Base-by-base conservation (phyloP, 2,329 filamentous ascomycete species). In the Aspergillus spinulosporus region DNA sequence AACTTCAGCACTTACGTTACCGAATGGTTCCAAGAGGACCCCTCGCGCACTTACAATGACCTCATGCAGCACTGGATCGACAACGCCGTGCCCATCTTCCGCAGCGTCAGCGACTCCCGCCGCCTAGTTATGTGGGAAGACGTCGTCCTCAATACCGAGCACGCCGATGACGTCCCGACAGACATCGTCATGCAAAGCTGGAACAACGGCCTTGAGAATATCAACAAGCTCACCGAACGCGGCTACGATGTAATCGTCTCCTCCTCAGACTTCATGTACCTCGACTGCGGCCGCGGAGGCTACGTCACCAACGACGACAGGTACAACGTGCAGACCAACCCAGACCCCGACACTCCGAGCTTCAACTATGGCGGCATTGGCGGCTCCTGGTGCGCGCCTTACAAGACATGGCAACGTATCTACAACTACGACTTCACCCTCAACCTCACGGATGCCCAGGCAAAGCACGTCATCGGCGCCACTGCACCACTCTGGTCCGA, bases 341-440 rank as follows among this genome's bases (percentile, higher is more conserved):
- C 82, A 0, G 76, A 79, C 58, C 69, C 74, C 5, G 65, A 64
- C 14, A 67, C 65, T 0, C 67, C 75, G 3, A 82, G 73, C 64
- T 83, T 83, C 76, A 84, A 84, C 74, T 84, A 79, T 65, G 74
- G 73, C n/a, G 82, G 77, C 44, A 60, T 54, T 21, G 81, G 82
- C 39, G 82, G 81, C 14, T 81, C 78, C n/a, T 84, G 81, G 81
- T 84, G 82, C 64, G 78, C 76, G 0, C 82, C 82, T 0, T 84
- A 83, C 74, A 84, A 84, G 68, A 82, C 80, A 15, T 84, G 81
- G 81, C 82, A 84, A 66, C 80, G 81, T 47, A 83, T 84, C 69
- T 84, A 84, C 70, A 74, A 82, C 73, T 84, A 78, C 66, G 81
- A 84, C 70, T 83, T 84, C 65, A 80, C 80, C 0, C 59, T 67